Base-by-base conservation (phyloP, 164 flowering plant genomes). In the Sedum album region DNA sequence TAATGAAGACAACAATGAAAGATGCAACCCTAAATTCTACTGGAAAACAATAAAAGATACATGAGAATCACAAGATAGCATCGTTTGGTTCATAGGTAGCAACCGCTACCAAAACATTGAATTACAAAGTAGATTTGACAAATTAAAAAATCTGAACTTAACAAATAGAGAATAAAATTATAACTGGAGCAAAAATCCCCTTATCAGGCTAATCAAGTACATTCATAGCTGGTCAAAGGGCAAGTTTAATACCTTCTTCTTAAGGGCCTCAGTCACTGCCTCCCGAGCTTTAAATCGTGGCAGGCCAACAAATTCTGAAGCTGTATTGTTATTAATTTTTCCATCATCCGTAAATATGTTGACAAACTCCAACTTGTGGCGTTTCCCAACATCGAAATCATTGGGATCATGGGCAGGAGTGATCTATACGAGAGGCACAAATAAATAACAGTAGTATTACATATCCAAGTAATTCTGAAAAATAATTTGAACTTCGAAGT, bases 351-450 rank as follows among this genome's bases (percentile, higher is more conserved):
- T 90, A 66, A 95, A 88, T 38, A 95, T 86, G 71, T 84, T 92
- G 71, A 95, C 86, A 66, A 88, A 87, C 33, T 90, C 88, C 65
- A 95, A 92, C 60, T 81, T 78, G 67, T 89, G 97, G 48, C 96
- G 94, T 82, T 85, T 90, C 39, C 97, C 99, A 71, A 90, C 96
- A 62, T 91, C 97, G 82, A 90, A 95, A 83, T 95, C 99, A 88
- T 95, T 90, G 33, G 91, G 97, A 71, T 95, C 97, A 77, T 95
- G 99, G 13, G 99, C 99, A 31, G 97, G 99, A 42, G 99, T 95
- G 10, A 95, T 95, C 97, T 91, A 84, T 68, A 80, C 73, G 57
- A 70, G 13, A 33, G 38, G 1, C 42, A 35, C 17, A 33, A 20
- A 64, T 33, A 3, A 13, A n/a, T 36, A 35, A 65, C 10, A 13